phyloP scores from a whole-genome alignment of 495 filamentous ascomycete species.

The Penicillium manginii region DNA sequence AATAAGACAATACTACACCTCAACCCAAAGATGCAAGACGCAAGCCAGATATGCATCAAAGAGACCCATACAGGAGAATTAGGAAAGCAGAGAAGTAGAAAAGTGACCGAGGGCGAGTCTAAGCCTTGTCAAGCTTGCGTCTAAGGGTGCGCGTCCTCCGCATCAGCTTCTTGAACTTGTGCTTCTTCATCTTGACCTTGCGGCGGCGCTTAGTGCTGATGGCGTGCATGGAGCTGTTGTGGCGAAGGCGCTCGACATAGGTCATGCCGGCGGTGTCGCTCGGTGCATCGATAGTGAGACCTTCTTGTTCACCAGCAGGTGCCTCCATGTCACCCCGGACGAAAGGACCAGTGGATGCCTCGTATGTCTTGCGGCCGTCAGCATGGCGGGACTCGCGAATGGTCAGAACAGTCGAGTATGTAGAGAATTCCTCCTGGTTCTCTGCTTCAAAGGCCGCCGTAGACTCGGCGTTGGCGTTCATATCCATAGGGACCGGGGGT shows the following conservation, averaged over 20 bases:
- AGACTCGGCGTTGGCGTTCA: slow-evolving; percentile 20
- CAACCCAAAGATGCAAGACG: slow-evolving; percentile 31
- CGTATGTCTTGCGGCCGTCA: slow-evolving; percentile 68
- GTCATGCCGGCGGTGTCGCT: slow-evolving; percentile 33
- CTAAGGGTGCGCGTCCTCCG: slow-evolving; percentile 85
- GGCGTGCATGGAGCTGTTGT: slow-evolving; percentile 53
- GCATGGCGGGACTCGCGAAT: slow-evolving; percentile 76
- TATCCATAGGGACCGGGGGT: slow-evolving; percentile 61
- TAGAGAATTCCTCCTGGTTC: slow-evolving; percentile 45
- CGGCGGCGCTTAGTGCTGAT: slow-evolving; percentile 88
- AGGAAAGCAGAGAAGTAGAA: slow-evolving; percentile 16
- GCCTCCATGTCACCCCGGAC: slow-evolving; percentile 43
- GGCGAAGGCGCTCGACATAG: slow-evolving; percentile 46
- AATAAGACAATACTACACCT: slow-evolving; percentile 28
- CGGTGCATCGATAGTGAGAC: slow-evolving; percentile 41
- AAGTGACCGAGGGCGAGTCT: slow-evolving; percentile 16
- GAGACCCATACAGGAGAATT: slow-evolving; percentile 16
- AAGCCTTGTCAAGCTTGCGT: slow-evolving; percentile 75
- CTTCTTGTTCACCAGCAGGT: slow-evolving; percentile 30
- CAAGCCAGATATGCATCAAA: slow-evolving; percentile 34
- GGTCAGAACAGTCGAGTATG: slow-evolving; percentile 79
- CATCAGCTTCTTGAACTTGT: slow-evolving; percentile 99
- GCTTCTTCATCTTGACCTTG: slow-evolving; percentile 99
- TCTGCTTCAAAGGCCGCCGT: slow-evolving; percentile 26
- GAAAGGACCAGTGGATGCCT: slow-evolving; percentile 49